Evolutionary conservation across 2,329 filamentous ascomycete genomes (phyloP).

Genomic region (Trichoderma sp.): DNA sequence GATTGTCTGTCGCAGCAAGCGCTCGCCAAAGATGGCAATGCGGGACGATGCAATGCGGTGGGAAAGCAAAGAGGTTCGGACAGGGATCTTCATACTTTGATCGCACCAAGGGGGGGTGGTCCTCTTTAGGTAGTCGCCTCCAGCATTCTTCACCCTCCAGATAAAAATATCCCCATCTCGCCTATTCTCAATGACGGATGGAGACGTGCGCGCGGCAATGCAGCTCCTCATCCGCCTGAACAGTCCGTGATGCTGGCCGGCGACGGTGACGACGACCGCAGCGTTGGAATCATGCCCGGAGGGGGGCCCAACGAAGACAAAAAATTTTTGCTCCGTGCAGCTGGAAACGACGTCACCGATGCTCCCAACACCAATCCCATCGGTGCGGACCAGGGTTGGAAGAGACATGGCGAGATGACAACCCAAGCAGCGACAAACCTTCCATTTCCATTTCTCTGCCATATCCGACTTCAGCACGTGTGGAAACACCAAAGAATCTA

Average conservation of each 20-base stretch:
- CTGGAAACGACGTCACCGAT: constrained; percentile 18
- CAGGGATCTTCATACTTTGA: constrained; percentile 9
- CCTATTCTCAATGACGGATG: constrained; percentile 1
- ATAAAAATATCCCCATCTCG: background rate
- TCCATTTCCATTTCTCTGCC: constrained; percentile 2
- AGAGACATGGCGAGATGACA: background rate
- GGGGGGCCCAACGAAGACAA: background rate
- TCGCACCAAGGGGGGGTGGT: background rate
- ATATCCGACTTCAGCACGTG: background rate
- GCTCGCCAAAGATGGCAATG: constrained; percentile 5
- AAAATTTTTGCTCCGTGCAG: background rate
- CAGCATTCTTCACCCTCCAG: background rate
- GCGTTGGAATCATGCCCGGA: background rate
- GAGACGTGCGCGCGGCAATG: background rate
- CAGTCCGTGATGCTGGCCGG: background rate
- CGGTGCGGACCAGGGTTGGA: constrained; percentile 6
- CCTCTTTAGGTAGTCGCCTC: background rate
- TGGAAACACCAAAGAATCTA: constrained; percentile 11
- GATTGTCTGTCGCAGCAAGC: constrained; percentile 11
- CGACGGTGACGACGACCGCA: background rate
- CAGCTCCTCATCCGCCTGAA: background rate
- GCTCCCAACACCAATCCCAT: constrained; percentile 5
- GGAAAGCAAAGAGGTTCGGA: constrained; percentile 9
- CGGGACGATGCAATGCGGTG: background rate
- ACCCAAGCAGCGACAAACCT: background rate